These are phyloP conservation scores for Plasmopara muralis DNA, from an alignment of 352 stramenopile genomes.

Conservation along the genomic window DNA sequence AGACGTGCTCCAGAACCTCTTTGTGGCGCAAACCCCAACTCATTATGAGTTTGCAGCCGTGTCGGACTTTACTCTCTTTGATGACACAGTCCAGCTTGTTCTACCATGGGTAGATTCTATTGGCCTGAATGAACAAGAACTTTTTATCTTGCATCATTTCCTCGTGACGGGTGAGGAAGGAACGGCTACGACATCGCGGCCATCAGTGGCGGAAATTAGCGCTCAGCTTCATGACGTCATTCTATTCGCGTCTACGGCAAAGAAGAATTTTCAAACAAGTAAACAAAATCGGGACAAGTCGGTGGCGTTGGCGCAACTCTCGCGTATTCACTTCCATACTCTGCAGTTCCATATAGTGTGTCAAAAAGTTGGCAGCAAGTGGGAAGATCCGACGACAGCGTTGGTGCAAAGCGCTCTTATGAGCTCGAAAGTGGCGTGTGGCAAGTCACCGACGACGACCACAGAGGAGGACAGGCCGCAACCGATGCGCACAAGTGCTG, in stretches of 20 bases:
- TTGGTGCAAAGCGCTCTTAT: constrained; percentile 74
- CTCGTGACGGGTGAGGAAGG: constrained; percentile 65
- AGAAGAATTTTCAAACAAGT: constrained; percentile 32
- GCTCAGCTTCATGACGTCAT: constrained; percentile 68
- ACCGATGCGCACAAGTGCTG: constrained; percentile 41
- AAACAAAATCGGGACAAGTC: constrained; percentile 18
- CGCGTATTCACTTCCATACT: constrained; percentile 81
- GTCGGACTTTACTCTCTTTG: constrained; percentile 78
- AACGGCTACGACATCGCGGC: constrained; percentile 66
- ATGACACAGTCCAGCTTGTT: constrained; percentile 72
- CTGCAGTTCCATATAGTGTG: constrained; percentile 85
- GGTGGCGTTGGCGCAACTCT: constrained; percentile 55
- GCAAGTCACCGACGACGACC: constrained; percentile 31
- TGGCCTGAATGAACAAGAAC: constrained; percentile 77
- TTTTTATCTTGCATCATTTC: constrained; percentile 80
- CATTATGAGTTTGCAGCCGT: constrained; percentile 83
- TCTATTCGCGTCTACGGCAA: constrained; percentile 42
- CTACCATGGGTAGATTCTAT: constrained; percentile 76
- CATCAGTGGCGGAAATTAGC: constrained; percentile 66
- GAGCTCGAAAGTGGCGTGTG: constrained; percentile 77
- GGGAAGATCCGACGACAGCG: constrained; percentile 61
- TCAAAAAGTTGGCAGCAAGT: constrained; percentile 52
- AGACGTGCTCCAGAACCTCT: constrained; percentile 65
- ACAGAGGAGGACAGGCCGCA: constrained; percentile 10
- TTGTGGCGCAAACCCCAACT: constrained; percentile 44